Evolutionary conservation across 176 grass and related monocot species (phyloP).

Genomic region (Raddia guianensis): DNA sequence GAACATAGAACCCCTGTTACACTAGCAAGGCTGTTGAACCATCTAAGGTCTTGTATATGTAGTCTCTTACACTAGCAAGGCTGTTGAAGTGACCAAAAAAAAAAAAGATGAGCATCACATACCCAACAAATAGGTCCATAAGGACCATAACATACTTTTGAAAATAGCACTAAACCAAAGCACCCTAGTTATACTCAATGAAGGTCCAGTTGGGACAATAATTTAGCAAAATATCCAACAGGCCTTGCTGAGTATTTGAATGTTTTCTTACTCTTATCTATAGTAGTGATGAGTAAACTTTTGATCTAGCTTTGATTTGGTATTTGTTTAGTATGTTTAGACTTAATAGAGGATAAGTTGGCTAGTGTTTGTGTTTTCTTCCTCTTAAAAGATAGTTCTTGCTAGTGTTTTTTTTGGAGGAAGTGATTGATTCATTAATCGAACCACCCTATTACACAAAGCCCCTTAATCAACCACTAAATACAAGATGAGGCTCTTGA

Average conservation of each 20-base stretch:
- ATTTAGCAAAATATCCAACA: background rate
- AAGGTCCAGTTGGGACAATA: too few species aligned
- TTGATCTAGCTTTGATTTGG: background rate
- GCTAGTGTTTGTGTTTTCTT: background rate
- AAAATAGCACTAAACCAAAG: constrained; percentile 9
- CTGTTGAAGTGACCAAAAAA: constrained; percentile 1
- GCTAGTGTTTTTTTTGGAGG: background rate
- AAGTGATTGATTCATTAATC: too few species aligned
- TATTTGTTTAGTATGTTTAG: background rate
- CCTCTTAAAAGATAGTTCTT: background rate
- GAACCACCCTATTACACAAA: too few species aligned
- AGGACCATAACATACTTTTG: background rate
- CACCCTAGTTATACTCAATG: background rate
- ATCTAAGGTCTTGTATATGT: background rate
- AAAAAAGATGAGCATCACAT: background rate
- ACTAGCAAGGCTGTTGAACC: background rate
- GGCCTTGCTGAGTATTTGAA: background rate
- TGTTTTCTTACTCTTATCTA: background rate
- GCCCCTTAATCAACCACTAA: too few species aligned
- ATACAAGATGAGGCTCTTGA: too few species aligned
- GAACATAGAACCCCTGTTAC: background rate
- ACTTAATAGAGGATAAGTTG: background rate
- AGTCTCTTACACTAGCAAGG: background rate
- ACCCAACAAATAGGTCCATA: background rate
- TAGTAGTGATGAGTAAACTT: background rate